phyloP scores from a whole-genome alignment of 208 protist genomes.

The Crithidia mellificae region DNA sequence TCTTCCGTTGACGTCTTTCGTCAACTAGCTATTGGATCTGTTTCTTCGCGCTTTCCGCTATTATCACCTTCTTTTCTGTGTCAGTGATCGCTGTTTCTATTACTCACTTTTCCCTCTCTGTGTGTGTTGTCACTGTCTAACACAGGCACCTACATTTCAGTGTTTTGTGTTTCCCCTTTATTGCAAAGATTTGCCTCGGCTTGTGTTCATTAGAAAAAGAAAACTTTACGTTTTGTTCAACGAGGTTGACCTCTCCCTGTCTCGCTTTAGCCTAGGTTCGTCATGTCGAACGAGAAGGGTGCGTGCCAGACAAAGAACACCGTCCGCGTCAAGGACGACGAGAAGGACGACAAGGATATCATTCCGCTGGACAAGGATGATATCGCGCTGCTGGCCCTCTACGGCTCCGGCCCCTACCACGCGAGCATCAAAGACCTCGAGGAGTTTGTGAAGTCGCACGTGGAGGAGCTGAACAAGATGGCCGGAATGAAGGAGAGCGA shows the following conservation, averaged over 20 bases:
- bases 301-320: constrained; percentile 84
- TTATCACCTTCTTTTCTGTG: neutral
- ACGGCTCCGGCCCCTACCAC: constrained; percentile 97
- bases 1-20: too few species aligned
- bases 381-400: constrained; percentile 99
- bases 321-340: constrained; percentile 66
- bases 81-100: too few species aligned
- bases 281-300: constrained; percentile 87
- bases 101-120: too few species aligned
- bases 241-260: neutral
- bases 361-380: constrained; percentile 97
- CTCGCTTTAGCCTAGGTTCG: neutral
- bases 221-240: too few species aligned
- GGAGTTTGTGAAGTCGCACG: constrained; percentile 95
- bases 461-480: constrained; percentile 96
- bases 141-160: too few species aligned
- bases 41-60: neutral
- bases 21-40: neutral
- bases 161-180: too few species aligned
- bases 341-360: constrained; percentile 88
- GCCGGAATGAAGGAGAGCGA: constrained; percentile 98
- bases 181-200: too few species aligned
- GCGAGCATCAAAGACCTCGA: constrained; percentile 96
- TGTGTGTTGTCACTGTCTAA: too few species aligned
- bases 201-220: too few species aligned